A percentile compares a stretch with the other conserved stretches of the same genome.
phyloP scores from a whole-genome alignment of 768 basidiomycete species.

The Boletus rex-veris region DNA sequence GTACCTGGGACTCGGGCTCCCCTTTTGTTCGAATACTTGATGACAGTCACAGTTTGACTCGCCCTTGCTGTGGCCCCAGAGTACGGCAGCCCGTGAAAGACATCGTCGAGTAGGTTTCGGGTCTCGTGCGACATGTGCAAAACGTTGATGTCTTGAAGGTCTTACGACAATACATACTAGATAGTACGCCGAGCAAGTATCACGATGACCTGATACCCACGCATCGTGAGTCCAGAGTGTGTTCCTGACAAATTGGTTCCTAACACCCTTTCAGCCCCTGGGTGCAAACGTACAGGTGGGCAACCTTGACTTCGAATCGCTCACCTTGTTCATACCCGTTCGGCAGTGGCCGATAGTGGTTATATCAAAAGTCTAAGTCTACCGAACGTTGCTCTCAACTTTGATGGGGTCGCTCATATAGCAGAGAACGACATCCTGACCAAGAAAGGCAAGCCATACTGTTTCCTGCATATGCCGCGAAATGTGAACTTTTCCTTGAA shows the following conservation, averaged over 20 bases:
- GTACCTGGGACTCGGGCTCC: conserved; percentile 22
- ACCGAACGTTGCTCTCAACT: conserved; percentile 24
- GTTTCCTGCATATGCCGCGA: not conserved
- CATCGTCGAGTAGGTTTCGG: conserved; percentile 8
- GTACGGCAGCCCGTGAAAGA: conserved; percentile 8
- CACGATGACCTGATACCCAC: conserved; percentile 46
- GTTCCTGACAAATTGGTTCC: not conserved
- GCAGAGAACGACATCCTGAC: conserved; percentile 22
- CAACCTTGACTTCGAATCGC: not conserved
- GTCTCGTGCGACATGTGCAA: too few species aligned
- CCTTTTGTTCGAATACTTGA: not conserved
- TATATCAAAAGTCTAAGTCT: conserved; percentile 21
- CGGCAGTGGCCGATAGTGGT: conserved; percentile 27
- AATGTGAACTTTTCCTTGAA: not conserved
- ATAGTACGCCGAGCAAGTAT: conserved; percentile 47
- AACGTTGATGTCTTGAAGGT: conserved; percentile 25
- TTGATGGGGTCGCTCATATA: conserved; percentile 22
- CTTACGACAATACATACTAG: conserved; percentile 44
- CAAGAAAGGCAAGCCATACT: conserved; percentile 14
- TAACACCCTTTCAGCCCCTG: conserved; percentile 39
- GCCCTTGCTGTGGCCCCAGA: conserved; percentile 12
- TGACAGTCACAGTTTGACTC: conserved; percentile 17
- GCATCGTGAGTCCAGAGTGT: conserved; percentile 39
- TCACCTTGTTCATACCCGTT: not conserved
- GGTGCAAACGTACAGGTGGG: conserved; percentile 51